Percentiles rank a stretch among this genome's conserved stretches.
These are phyloP conservation scores for Ophiocordyceps camponoti-saundersi DNA, from an alignment of 2,329 filamentous ascomycete genomes.

Conservation along the genomic window DNA sequence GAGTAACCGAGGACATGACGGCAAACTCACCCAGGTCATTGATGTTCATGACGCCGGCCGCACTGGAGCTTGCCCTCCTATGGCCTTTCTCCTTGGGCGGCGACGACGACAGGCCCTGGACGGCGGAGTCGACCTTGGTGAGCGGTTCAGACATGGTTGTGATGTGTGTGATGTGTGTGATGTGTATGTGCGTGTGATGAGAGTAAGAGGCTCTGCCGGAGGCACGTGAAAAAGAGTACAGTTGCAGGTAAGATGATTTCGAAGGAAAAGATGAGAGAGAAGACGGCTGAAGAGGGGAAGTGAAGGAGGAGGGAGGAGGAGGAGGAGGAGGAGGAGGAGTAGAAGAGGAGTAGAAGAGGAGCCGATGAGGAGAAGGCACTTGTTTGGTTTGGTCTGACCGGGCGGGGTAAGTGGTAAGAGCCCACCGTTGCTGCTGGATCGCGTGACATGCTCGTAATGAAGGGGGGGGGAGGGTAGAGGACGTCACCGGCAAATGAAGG, in stretches of 20 bases:
- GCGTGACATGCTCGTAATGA: constrained; percentile 3
- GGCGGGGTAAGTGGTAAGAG: constrained; percentile 21
- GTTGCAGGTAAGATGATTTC: background rate
- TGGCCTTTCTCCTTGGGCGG: constrained; percentile 49
- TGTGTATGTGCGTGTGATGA: background rate
- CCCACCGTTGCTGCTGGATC: constrained; percentile 4
- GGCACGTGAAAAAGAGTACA: background rate
- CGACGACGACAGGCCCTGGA: constrained; percentile 58
- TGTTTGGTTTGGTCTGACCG: constrained; percentile 22
- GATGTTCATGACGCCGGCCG: constrained; percentile 55
- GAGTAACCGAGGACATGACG: background rate
- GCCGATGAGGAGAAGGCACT: constrained; percentile 3
- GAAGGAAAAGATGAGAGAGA: background rate
- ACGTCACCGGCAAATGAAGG: too few relatives aligned
- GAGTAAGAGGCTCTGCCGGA: background rate
- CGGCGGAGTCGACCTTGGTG: constrained; percentile 81
- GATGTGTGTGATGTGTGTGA: background rate
- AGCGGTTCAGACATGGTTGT: constrained; percentile 36
- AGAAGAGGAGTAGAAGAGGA: constrained; percentile 10
- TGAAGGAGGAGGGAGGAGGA: constrained; percentile 6
- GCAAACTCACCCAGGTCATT: constrained; percentile 58
- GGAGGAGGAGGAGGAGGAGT: constrained; percentile 7
- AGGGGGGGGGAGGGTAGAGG: background rate
- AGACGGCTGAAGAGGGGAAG: background rate
- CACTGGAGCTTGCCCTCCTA: constrained; percentile 56